A percentile compares a stretch with the other conserved stretches of the same genome.
phyloP scores from a whole-genome alignment of 345 rosid genomes.

The Cardamine resedifolia region DNA sequence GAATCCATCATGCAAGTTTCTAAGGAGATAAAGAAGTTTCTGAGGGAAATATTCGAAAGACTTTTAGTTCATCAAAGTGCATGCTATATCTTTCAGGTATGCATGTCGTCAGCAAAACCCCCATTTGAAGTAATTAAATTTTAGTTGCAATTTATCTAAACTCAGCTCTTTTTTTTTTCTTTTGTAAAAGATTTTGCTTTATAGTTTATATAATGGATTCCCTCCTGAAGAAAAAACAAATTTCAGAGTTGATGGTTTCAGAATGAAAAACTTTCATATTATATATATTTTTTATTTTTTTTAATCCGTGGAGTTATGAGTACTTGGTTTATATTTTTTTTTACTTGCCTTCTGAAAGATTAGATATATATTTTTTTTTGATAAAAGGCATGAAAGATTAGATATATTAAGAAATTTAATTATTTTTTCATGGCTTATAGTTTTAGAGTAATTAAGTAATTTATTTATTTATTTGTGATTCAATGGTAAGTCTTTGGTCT shows the following conservation, averaged over 20 bases:
- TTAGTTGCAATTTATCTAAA: conserved; percentile 36
- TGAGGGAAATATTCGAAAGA: not conserved
- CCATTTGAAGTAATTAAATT: conserved; percentile 38
- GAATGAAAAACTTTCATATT: not conserved
- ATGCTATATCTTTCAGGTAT: conserved; percentile 38
- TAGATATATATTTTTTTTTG: not conserved
- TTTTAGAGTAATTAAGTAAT: not conserved
- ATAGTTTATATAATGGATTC: conserved; percentile 31
- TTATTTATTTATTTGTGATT: not conserved
- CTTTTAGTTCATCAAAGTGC: conserved; percentile 22
- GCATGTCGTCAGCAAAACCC: conserved; percentile 29
- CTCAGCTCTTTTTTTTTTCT: conserved; percentile 14
- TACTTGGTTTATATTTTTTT: not conserved
- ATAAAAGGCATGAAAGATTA: no score
- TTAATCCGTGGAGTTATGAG: not conserved
- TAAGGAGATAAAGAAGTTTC: conserved; percentile 8
- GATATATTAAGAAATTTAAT: not conserved
- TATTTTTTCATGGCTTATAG: not conserved
- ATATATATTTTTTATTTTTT: not conserved
- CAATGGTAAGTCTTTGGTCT: conserved; percentile 31
- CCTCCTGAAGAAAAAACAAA: not conserved
- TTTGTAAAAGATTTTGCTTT: conserved; percentile 36
- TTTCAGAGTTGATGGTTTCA: conserved; percentile 16
- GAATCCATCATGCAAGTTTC: conserved; percentile 40
- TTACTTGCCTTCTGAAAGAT: not conserved